Percentiles rank a stretch among this genome's conserved stretches.
These are phyloP conservation scores for Knoxia roxburghii DNA, from an alignment of 257 asterid species.

Conservation along the genomic window DNA sequence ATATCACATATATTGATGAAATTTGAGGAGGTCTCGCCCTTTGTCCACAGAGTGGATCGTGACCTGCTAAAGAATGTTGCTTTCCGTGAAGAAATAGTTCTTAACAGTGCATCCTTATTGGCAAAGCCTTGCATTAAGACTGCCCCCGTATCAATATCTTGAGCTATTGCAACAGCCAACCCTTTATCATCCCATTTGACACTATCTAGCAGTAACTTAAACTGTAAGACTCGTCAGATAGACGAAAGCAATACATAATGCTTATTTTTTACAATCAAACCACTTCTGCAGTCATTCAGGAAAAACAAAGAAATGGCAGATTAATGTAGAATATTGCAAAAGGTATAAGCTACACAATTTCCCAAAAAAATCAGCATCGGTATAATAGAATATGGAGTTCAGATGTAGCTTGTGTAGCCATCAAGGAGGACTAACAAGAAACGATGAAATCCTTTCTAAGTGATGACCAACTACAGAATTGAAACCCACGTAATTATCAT, in stretches of 20 bases:
- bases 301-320: background rate
- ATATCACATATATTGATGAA: slow-evolving; percentile 70
- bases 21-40: slow-evolving; percentile 90
- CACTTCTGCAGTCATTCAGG: background rate
- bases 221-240: slow-evolving; percentile 46
- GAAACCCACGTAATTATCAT: background rate
- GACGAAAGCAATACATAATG: slow-evolving; percentile 12
- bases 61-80: slow-evolving; percentile 93
- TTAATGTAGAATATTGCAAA: background rate
- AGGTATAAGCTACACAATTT: background rate
- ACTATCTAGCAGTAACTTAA: slow-evolving; percentile 63
- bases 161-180: slow-evolving; percentile 88
- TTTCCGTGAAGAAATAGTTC: slow-evolving; percentile 62
- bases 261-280: background rate
- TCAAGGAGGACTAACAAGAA: slow-evolving; percentile 21
- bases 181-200: slow-evolving; percentile 96
- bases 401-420: slow-evolving; percentile 43
- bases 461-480: slow-evolving; percentile 14
- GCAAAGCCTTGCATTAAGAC: slow-evolving; percentile 89
- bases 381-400: slow-evolving; percentile 26
- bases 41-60: slow-evolving; percentile 75
- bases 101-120: slow-evolving; percentile 64
- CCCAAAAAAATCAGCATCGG: background rate
- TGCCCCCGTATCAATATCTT: slow-evolving; percentile 86
- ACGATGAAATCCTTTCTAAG: slow-evolving; percentile 46